Base-by-base conservation (phyloP, 805 yeast species). In the Candida tammaniensis region DNA sequence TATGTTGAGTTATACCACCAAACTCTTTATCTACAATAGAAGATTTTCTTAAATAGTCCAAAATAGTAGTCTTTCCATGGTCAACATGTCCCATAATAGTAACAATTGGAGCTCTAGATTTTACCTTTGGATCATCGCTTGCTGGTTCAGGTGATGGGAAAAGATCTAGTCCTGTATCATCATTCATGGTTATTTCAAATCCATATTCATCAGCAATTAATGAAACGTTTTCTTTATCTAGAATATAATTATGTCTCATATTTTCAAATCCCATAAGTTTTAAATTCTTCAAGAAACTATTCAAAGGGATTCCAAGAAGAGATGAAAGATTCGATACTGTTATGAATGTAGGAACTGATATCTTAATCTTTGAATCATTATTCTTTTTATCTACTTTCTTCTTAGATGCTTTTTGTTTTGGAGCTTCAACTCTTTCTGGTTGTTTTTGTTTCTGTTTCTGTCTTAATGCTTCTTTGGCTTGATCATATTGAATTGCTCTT, bases 11-110 rank as follows among this genome's bases (percentile, higher is more conserved):
- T 33, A 93, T 93, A 13, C 98, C 98, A 35, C 98, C 98, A 56
- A 80, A 85, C 55, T 93, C 98, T 26, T 80, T 74, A 19, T 78
- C 76, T 0, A 82, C 98, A 6, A 93, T 78, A 0, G 89, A 77
- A 0, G 96, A 83, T 46, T 86, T 87, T 28, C 98, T 71, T 49
- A 93, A 64, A 51, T 79, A 77, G 57, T 93, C 98, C 36, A 93
- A 70, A 40, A 93, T 81, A 0, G 98, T 91, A 2, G 98, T 93
- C 56, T 93, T 93, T 2, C 98, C 98, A 54, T 93, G 98, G 59
- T 93, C 98, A 19, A 93, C 98, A 57, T 93, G 98, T 2, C 98
- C 98, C 98, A 93, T 93, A 33, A 93, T 86, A 0, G 98, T 89
- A 4, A 93, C 97, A 16, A 93, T 82, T 0, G 98, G 98, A 0